A percentile compares a stretch with the other conserved stretches of the same genome.
Evolutionary conservation across 306 rosid genomes (phyloP).

Genomic region (Gastrolobium bilobum): DNA sequence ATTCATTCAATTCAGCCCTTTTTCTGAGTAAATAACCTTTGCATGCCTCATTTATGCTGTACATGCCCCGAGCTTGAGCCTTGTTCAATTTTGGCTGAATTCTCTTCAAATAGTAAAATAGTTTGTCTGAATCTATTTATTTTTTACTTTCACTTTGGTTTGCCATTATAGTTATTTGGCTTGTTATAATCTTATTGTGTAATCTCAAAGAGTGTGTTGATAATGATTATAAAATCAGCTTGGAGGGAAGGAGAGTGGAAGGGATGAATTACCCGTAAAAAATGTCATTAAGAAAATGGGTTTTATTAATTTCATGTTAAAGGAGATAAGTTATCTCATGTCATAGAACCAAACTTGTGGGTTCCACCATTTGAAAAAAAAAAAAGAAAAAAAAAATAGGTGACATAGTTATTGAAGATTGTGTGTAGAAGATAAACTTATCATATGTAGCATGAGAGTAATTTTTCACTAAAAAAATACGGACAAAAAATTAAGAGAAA

Average conservation of each 20-base stretch:
- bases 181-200: conserved; percentile 20
- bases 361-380: no score
- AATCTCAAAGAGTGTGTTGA: background rate
- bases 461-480: background rate
- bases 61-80: background rate
- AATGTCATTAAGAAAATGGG: background rate
- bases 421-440: no score
- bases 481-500: background rate
- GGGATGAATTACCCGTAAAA: background rate
- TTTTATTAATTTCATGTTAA: no score
- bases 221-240: conserved; percentile 16
- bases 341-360: no score
- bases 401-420: no score
- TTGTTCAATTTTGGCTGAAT: background rate
- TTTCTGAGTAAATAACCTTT: background rate
- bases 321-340: no score
- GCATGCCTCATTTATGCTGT: background rate
- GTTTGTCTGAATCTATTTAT: background rate
- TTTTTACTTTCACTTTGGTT: background rate
- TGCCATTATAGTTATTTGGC: background rate
- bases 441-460: no score
- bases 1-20: background rate
- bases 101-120: background rate
- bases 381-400: no score
- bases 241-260: background rate